These are phyloP conservation scores for Aspergillus biplanus DNA, from an alignment of 495 filamentous ascomycete species.

Conservation along the genomic window DNA sequence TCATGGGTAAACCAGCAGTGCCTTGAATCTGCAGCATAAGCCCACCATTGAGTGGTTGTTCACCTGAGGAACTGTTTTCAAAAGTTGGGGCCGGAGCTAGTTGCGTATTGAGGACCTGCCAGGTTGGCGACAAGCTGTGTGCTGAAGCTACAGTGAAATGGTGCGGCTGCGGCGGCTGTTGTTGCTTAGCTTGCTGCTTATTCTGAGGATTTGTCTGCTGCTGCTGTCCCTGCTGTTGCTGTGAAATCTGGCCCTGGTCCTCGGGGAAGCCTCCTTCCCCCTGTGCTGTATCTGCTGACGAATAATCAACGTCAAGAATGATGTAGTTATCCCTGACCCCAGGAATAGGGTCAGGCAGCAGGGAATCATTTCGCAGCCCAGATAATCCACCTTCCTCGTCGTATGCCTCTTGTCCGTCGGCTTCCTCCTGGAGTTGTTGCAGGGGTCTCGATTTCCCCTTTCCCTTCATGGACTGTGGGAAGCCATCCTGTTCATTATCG, in stretches of 20 bases:
- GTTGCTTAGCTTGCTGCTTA: constrained; percentile 29
- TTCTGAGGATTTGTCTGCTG: constrained; percentile 7
- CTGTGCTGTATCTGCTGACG: constrained; percentile 8
- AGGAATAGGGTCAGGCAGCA: constrained; percentile 44
- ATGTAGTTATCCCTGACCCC: constrained; percentile 49
- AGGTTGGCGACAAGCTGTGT: constrained; percentile 54
- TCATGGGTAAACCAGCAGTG: constrained; percentile 36
- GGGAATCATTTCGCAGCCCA: constrained; percentile 26
- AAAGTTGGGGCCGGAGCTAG: constrained; percentile 62
- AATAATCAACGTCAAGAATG: constrained; percentile 46
- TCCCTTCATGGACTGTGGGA: constrained; percentile 24
- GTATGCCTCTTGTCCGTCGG: constrained; percentile 22
- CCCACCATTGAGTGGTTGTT: constrained; percentile 35
- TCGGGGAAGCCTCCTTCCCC: constrained; percentile 8
- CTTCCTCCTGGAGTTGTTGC: constrained; percentile 21
- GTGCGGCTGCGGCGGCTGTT: constrained; percentile 16
- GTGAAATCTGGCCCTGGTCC: constrained; percentile 23
- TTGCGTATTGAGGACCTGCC: constrained; percentile 56
- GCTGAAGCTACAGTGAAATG: constrained; percentile 49
- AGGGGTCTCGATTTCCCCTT: constrained; percentile 14
- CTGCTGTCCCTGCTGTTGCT: constrained; percentile 24
- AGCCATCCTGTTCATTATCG: constrained; percentile 35
- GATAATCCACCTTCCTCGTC: constrained; percentile 20
- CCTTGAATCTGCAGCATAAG: constrained; percentile 75
- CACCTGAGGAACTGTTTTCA: constrained; percentile 48